Evolutionary conservation across 345 rosid species (phyloP).

Genomic region (Murraya paniculata): DNA sequence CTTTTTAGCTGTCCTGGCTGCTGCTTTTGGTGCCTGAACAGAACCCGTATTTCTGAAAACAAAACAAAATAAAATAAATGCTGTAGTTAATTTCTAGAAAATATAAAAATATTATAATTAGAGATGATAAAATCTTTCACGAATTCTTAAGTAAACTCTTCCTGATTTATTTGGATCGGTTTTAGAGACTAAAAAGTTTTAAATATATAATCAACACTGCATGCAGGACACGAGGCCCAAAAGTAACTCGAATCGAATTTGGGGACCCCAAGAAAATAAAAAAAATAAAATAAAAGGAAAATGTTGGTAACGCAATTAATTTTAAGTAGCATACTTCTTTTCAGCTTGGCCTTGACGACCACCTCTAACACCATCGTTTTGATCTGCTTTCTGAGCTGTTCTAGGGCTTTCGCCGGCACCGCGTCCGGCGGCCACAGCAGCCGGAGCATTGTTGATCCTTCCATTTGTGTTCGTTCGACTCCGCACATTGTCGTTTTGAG

Average conservation of each 20-base stretch:
- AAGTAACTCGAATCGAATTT: no score
- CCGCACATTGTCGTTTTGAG: constrained; percentile 42
- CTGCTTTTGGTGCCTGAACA: background rate
- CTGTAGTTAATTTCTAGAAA: background rate
- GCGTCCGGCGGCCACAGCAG: constrained; percentile 26
- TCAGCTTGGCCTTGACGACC: background rate
- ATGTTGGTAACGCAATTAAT: background rate
- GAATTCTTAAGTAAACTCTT: no score
- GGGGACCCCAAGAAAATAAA: no score
- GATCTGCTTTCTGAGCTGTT: background rate
- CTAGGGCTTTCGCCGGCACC: constrained; percentile 28
- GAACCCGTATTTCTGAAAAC: background rate
- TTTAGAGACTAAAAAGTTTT: no score
- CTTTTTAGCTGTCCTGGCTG: background rate
- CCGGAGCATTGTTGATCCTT: constrained; percentile 11
- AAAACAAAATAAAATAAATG: background rate
- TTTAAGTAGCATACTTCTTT: background rate
- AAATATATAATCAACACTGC: no score
- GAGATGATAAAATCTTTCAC: no score
- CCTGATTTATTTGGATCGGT: no score
- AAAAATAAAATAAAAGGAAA: background rate
- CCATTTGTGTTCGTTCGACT: constrained; percentile 43
- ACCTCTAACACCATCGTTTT: background rate
- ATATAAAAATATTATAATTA: no score
- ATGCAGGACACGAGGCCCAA: no score